Conservation (phyloP, 495 filamentous ascomycete genomes). For the Podospora sp. region DNA sequence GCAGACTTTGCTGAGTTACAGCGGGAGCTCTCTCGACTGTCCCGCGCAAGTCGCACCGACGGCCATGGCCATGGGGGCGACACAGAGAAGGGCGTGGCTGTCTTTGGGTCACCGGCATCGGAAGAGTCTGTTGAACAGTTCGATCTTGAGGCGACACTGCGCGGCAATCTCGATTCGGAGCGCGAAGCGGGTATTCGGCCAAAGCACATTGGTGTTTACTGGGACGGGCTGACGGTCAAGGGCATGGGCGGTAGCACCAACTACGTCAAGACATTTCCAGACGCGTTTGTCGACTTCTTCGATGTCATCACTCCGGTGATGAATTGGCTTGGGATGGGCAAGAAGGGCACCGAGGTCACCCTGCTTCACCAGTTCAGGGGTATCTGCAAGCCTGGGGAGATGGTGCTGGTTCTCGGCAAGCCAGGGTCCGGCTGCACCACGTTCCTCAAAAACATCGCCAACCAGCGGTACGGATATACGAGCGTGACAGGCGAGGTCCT, state of each 20-base stretch:
- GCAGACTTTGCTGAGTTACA: conserved; percentile 76
- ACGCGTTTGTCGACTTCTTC: conserved; percentile 77
- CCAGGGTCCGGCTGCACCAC: conserved; percentile 88
- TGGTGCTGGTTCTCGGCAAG: conserved; percentile 85
- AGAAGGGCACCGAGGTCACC: conserved; percentile 66
- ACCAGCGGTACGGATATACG: conserved; percentile 79
- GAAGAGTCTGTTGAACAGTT: conserved; percentile 61
- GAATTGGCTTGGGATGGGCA: conserved; percentile 59
- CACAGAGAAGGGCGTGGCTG: conserved; percentile 47
- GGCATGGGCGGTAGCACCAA: conserved; percentile 77
- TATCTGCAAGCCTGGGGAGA: conserved; percentile 74
- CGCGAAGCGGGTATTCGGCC: conserved; percentile 73
- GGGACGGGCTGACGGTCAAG: conserved; percentile 75
- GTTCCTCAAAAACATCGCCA: conserved; percentile 82
- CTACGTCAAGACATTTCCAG: conserved; percentile 80
- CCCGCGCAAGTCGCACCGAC: conserved; percentile 51
- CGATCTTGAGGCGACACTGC: conserved; percentile 69
- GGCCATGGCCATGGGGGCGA: conserved; percentile 40
- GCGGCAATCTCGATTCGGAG: conserved; percentile 70
- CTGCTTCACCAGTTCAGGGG: conserved; percentile 59
- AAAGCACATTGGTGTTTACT: conserved; percentile 80
- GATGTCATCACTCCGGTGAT: conserved; percentile 64
- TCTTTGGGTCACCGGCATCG: conserved; percentile 53
- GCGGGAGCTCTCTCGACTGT: conserved; percentile 69
- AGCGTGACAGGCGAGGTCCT: conserved; percentile 74